Percentiles rank a stretch among this genome's conserved stretches.
phyloP scores from a whole-genome alignment of 768 basidiomycete genomes.

The Boletus pseudopeckii region DNA sequence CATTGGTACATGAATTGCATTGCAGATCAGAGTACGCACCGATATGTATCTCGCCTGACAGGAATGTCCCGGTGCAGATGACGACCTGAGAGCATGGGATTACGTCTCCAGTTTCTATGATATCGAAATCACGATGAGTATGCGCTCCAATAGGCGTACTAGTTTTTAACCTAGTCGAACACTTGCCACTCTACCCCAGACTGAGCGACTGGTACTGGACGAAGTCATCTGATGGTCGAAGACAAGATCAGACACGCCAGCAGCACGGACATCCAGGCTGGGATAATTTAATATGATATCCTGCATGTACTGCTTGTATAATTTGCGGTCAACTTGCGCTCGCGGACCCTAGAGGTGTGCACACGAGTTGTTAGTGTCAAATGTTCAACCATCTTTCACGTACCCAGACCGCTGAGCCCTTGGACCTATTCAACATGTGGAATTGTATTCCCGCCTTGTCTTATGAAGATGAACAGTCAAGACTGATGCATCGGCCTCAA shows the following conservation, averaged over 20 bases:
- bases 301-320: constrained; percentile 86
- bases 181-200: constrained; percentile 58
- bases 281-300: constrained; percentile 59
- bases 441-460: constrained; percentile 90
- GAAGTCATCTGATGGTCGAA: constrained; percentile 45
- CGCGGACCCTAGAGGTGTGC: constrained; percentile 64
- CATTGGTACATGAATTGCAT: not conserved
- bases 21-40: constrained; percentile 40
- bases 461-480: constrained; percentile 24
- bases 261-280: constrained; percentile 65
- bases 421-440: constrained; percentile 79
- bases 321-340: constrained; percentile 81
- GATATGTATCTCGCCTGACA: constrained; percentile 89
- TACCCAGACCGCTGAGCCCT: constrained; percentile 89
- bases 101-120: constrained; percentile 66
- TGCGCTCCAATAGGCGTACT: not conserved
- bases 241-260: constrained; percentile 76
- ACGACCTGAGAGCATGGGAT: constrained; percentile 80
- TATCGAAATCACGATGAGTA: constrained; percentile 2
- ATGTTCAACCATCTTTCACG: constrained; percentile 17
- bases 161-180: constrained; percentile 56
- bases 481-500: not conserved
- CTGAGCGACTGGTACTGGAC: constrained; percentile 20
- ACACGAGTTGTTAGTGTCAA: not conserved
- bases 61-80: constrained; percentile 88